Evolutionary conservation across 345 rosid species (phyloP).

Genomic region (Diplotaxis tenuifolia): DNA sequence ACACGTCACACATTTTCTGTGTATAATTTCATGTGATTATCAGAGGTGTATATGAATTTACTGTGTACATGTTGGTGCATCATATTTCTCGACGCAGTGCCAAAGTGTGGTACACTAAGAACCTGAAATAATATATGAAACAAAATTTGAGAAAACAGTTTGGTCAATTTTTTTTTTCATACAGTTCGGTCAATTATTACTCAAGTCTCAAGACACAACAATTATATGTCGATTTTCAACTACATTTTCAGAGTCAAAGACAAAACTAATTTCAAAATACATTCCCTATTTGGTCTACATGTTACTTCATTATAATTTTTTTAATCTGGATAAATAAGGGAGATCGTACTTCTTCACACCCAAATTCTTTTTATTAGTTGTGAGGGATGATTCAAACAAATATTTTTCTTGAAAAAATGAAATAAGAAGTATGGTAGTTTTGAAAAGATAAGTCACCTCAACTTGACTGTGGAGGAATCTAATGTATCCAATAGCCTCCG

Average conservation of each 20-base stretch:
- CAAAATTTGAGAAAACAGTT: background rate
- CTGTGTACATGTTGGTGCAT: constrained; percentile 64
- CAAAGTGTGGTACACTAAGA: constrained; percentile 88
- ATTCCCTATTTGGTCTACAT: background rate
- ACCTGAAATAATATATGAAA: constrained; percentile 46
- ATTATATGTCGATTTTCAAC: background rate
- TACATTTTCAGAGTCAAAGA: background rate
- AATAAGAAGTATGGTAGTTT: constrained; percentile 23
- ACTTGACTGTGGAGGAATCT: constrained; percentile 68
- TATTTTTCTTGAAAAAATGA: constrained; percentile 17
- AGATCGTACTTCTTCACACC: background rate
- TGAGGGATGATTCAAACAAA: constrained; percentile 21
- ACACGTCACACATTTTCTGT: background rate
- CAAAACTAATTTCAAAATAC: background rate
- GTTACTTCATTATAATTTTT: background rate
- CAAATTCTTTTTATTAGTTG: constrained; percentile 3
- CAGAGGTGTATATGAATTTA: background rate
- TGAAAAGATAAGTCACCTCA: constrained; percentile 48
- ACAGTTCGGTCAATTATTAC: background rate
- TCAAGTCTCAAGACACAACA: background rate
- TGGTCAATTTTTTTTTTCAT: too few species aligned
- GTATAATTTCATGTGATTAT: background rate
- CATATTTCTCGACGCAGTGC: constrained; percentile 46
- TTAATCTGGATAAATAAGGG: too few species aligned
- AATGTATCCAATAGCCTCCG: constrained; percentile 63